Base-by-base conservation (phyloP, 2,329 filamentous ascomycete species). In the Lasiodiplodia citricola region DNA sequence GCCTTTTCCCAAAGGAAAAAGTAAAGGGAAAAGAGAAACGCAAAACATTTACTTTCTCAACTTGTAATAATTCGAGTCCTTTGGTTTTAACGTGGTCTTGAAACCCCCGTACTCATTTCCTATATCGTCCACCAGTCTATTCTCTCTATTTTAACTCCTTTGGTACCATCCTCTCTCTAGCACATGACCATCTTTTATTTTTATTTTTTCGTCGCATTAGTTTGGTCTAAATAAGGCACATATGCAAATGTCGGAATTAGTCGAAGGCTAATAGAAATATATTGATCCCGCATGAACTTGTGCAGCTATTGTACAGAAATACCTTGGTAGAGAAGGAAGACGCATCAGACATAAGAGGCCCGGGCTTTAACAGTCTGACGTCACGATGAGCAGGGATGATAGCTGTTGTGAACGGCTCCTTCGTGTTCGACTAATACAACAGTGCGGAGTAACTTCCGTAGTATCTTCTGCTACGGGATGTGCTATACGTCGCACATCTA, bases 111-210 rank as follows among this genome's bases (percentile, higher is more conserved):
- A 63, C 73, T 79, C 73, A 79, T 80, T 23, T 28, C 1, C 28
- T 25, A 81, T 81, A 80, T 83, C 76, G 76, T 78, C 72, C 73
- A 80, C 67, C 74, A 28, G 28, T 75, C 11, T 76, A 76, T n/a
- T 77, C 75, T 52, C 78, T 74, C 38, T 78, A 71, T 65, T 84
- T 78, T 62, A 83, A 75, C 51, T 77, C 76, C 2, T 74, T 80
- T 10, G 67, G 67, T 25, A 68, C 13, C 18, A 65, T 31, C 3
- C 31, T 35, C 8, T 35, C 31, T 35, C 25, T 28, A 4, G 25
- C 25, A 28, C 25, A 31, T 31, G 31, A 10, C 31, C 7, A 31
- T 10, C 3, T 31, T 31, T 31, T 31, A 7, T 31, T 31, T 31
- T 8, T 31, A 6, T 31, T 31, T 31, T 8, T 35, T 35, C 8